Evolutionary conservation across 73 alveolate species (phyloP).

Genomic region (Symbiodinium pilosum): DNA sequence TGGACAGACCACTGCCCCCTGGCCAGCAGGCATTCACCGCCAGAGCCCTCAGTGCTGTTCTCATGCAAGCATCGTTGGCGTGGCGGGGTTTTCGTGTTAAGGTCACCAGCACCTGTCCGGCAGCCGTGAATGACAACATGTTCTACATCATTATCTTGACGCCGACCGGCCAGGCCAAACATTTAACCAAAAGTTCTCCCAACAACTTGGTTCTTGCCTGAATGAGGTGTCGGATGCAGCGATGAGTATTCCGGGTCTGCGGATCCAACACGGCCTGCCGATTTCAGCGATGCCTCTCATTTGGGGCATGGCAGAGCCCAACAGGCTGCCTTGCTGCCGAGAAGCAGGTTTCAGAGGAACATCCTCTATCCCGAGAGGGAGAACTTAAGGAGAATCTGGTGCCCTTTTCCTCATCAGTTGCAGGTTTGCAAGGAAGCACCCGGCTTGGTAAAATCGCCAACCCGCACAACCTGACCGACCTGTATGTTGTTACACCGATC

Average conservation of each 20-base stretch:
- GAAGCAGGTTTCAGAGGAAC: too few species aligned
- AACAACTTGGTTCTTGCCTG: not conserved
- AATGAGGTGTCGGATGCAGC: slow-evolving; percentile 78
- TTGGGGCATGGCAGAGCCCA: slow-evolving; percentile 94
- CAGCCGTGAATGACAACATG: slow-evolving; percentile 62
- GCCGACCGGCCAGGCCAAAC: slow-evolving; percentile 20
- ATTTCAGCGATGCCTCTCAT: slow-evolving; percentile 63
- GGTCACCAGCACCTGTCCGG: slow-evolving; percentile 94
- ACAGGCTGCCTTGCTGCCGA: not conserved
- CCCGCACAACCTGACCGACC: too few species aligned
- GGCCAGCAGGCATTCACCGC: slow-evolving; percentile 82
- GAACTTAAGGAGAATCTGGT: too few species aligned
- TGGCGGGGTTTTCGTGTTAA: not conserved
- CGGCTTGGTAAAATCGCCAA: not conserved
- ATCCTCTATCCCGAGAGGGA: too few species aligned
- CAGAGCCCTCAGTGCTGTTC: not conserved
- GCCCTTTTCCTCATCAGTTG: too few species aligned
- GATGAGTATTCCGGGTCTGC: slow-evolving; percentile 74
- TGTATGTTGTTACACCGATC: too few species aligned
- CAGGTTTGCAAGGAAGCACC: too few species aligned
- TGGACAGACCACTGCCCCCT: slow-evolving; percentile 64
- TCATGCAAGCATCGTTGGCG: not conserved
- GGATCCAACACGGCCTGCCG: slow-evolving; percentile 87
- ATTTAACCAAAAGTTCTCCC: too few species aligned
- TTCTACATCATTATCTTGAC: slow-evolving; percentile 74